These are phyloP conservation scores for Xerocomus potaroensis DNA, from an alignment of 768 basidiomycete species.

Conservation along the genomic window DNA sequence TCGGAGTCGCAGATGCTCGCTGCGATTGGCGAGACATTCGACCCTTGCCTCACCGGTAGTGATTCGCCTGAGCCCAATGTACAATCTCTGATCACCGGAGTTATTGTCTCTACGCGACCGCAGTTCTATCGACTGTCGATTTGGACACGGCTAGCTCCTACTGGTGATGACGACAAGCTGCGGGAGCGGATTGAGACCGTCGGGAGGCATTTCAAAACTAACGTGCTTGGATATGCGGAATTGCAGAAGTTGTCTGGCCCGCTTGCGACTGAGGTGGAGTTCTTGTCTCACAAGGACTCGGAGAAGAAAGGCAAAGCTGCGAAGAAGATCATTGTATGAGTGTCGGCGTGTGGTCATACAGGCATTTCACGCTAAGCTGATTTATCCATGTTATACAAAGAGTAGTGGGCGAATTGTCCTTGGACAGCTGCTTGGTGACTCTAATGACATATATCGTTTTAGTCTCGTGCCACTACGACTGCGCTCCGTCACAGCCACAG, in stretches of 20 bases:
- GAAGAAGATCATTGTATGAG: conserved; percentile 73
- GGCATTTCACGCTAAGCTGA: conserved; percentile 20
- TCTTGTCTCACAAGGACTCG: conserved; percentile 90
- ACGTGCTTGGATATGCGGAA: conserved; percentile 78
- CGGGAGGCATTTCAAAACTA: conserved; percentile 87
- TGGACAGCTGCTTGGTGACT: conserved; percentile 19
- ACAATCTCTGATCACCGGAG: conserved; percentile 78
- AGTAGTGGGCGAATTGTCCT: conserved; percentile 21
- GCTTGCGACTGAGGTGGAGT: conserved; percentile 94
- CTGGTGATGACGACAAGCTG: conserved; percentile 50
- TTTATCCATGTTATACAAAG: conserved; percentile 30
- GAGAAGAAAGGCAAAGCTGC: conserved; percentile 88
- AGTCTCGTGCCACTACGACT: neutral
- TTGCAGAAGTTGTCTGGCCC: conserved; percentile 73
- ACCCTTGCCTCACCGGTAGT: conserved; percentile 67
- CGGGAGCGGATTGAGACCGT: conserved; percentile 80
- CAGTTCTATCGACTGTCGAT: conserved; percentile 96
- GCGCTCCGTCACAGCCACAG: conserved; percentile 21
- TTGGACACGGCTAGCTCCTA: conserved; percentile 89
- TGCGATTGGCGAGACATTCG: conserved; percentile 98
- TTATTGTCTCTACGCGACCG: conserved; percentile 91
- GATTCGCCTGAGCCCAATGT: conserved; percentile 38
- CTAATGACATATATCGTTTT: conserved; percentile 23
- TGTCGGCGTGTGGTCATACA: conserved; percentile 12
- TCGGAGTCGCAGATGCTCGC: conserved; percentile 85